Base-by-base conservation (phyloP, 805 yeast genomes). In the Candida schatavii region DNA sequence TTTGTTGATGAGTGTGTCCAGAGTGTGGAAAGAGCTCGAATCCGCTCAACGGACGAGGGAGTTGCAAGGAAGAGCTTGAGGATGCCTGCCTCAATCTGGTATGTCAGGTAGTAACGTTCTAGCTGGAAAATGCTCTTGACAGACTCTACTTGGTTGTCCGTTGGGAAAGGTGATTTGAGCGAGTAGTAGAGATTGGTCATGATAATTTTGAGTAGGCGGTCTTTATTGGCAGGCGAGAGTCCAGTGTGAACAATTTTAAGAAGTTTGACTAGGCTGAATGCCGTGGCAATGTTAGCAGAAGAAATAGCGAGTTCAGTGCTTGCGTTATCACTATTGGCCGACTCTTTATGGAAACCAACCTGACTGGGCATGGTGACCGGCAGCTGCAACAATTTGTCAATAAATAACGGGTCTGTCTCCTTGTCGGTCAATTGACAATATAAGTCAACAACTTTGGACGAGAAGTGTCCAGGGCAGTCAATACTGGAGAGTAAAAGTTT, bases 31-130 rank as follows among this genome's bases (percentile, higher is more conserved):
- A 88, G 75, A 0, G 85, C 83, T 14, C 67, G 58, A 1, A 83
- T 59, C 45, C 80, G 68, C 14, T 70, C 61, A 15, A 40, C 14
- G 9, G 41, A 41, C 3, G 66, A 54, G 2, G 61, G 48, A 3
- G 70, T 55, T 11, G 81, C 53, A 31, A 31, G 15, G 23, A 87
- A 71, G 36, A 80, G 69, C 2, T 76, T 66, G 0, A 87, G 67
- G 2, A 90, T 47, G 0, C 88, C 85, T 1, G 95, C 91, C 51
- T 89, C 95, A 20, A 89, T 73, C 46, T 77, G 74, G 36, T 75
- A 63, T 2, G 73, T 53, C 11, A 78, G 78, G 20, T 76, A 70
- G 15, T 72, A 64, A n/a, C 74, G 59, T 30, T 80, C 82, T 39
- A 91, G 61, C 4, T 72, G 68, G 70, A 86, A 83, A 2, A 90